These are phyloP conservation scores for Sonneratia alba DNA, from an alignment of 345 rosid species.

Conservation along the genomic window DNA sequence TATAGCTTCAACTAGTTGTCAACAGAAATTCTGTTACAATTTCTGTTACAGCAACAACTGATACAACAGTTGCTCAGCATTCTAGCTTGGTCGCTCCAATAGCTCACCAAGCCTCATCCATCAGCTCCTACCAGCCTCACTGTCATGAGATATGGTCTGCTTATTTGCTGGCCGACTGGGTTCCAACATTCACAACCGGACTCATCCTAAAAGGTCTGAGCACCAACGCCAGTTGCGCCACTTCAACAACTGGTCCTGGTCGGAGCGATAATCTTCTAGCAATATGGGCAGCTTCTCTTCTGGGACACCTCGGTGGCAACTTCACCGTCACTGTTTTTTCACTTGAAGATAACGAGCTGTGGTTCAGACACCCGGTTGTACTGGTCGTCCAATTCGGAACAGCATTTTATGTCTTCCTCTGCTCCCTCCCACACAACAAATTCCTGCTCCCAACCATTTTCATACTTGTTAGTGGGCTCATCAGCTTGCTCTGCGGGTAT, in stretches of 20 bases:
- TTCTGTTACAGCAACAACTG: no score
- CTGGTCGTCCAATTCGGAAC: slow-evolving; percentile 33
- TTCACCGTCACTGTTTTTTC: slow-evolving; percentile 55
- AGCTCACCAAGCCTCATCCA: no score
- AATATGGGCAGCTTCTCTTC: slow-evolving; percentile 59
- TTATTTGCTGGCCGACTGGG: slow-evolving; percentile 53
- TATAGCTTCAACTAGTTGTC: no score
- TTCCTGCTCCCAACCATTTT: slow-evolving; percentile 25
- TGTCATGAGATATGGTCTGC: slow-evolving; percentile 30
- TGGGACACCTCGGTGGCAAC: slow-evolving; percentile 59
- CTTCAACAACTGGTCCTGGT: not conserved
- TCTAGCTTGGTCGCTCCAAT: no score
- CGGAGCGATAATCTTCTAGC: slow-evolving; percentile 34
- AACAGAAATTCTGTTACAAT: no score
- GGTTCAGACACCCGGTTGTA: slow-evolving; percentile 45
- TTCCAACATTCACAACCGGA: slow-evolving; percentile 44
- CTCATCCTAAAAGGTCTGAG: slow-evolving; percentile 38
- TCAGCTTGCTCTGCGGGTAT: slow-evolving; percentile 47
- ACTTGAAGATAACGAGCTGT: slow-evolving; percentile 61
- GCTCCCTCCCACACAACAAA: slow-evolving; percentile 19
- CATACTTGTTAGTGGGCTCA: slow-evolving; percentile 38
- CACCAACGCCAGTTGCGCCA: not conserved
- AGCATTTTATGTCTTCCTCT: slow-evolving; percentile 34
- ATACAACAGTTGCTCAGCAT: no score
- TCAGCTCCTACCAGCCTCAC: no score